phyloP scores from a whole-genome alignment of 129 eudicot species.

The Daucus carota region DNA sequence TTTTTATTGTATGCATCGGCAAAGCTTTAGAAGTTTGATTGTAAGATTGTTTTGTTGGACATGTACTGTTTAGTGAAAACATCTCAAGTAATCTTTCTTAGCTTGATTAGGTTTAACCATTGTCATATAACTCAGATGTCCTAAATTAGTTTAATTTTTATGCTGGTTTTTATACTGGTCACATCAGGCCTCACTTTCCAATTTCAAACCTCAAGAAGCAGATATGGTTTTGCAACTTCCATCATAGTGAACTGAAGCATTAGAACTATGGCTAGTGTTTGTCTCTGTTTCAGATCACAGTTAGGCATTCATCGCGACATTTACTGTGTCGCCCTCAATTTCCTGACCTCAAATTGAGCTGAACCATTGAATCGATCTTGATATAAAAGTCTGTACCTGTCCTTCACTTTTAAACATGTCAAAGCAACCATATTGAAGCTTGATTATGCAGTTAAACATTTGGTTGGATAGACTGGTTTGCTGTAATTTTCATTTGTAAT shows the following conservation, averaged over 20 bases:
- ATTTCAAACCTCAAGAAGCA: neutral
- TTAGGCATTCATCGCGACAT: too few relatives aligned
- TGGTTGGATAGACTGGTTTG: neutral
- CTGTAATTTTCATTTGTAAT: neutral
- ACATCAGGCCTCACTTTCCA: too few relatives aligned
- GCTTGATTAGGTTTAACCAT: too few relatives aligned
- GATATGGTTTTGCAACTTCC: neutral
- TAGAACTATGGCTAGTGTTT: neutral
- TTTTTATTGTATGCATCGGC: neutral
- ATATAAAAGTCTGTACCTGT: neutral
- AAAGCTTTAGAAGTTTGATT: too few relatives aligned
- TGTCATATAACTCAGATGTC: too few relatives aligned
- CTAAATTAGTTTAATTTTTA: too few relatives aligned
- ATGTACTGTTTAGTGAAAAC: neutral
- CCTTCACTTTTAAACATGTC: neutral
- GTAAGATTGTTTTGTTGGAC: neutral
- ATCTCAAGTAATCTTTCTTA: too few relatives aligned
- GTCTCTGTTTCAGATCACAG: too few relatives aligned
- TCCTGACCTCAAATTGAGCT: too few relatives aligned
- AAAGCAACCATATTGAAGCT: neutral
- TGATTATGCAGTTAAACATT: neutral
- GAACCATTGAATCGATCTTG: neutral
- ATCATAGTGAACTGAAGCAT: too few relatives aligned
- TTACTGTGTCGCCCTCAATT: too few relatives aligned
- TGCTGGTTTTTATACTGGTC: too few relatives aligned